Percentiles rank a stretch among this genome's conserved stretches.
phyloP scores from a whole-genome alignment of 192 early-diverging fungal genomes.

The Podochytrium sp. region DNA sequence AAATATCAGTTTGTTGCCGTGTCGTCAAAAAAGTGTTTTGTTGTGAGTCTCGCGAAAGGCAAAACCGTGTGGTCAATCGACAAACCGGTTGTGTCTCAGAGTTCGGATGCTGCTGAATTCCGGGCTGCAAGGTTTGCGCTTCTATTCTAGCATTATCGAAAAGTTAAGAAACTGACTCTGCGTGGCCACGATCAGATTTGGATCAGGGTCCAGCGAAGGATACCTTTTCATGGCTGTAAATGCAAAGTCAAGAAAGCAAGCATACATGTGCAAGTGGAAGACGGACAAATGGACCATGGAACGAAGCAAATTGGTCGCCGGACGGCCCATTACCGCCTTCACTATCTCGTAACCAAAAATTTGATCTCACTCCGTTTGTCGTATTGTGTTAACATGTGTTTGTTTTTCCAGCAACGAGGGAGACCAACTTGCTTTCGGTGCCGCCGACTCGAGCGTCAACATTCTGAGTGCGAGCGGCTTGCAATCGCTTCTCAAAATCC shows the following conservation, averaged over 20 bases:
- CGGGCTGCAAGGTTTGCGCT: constrained; percentile 37
- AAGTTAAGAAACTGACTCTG: not conserved
- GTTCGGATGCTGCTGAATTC: constrained; percentile 35
- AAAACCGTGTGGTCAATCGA: constrained; percentile 47
- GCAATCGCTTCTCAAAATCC: constrained; percentile 61
- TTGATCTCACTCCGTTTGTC: not conserved
- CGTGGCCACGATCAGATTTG: constrained; percentile 54
- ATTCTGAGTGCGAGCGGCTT: constrained; percentile 67
- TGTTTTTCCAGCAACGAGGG: constrained; percentile 58
- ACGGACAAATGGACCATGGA: constrained; percentile 59
- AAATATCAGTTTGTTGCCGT: constrained; percentile 54
- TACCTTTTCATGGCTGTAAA: constrained; percentile 71
- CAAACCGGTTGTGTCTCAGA: constrained; percentile 36
- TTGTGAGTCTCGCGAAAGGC: constrained; percentile 41
- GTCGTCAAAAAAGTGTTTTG: constrained; percentile 44
- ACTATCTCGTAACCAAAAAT: constrained; percentile 56
- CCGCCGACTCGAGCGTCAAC: constrained; percentile 71
- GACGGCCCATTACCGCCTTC: constrained; percentile 70
- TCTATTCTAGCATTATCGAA: not conserved
- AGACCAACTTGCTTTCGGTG: constrained; percentile 69
- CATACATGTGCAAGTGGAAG: constrained; percentile 68
- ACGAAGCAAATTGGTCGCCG: constrained; percentile 48
- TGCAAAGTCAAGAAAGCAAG: constrained; percentile 51
- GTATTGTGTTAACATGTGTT: constrained; percentile 2
- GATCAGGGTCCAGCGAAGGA: constrained; percentile 55